A percentile compares a stretch with the other conserved stretches of the same genome.
Conservation (phyloP, 2,329 filamentous ascomycete species). For the Penicillium sp. region DNA sequence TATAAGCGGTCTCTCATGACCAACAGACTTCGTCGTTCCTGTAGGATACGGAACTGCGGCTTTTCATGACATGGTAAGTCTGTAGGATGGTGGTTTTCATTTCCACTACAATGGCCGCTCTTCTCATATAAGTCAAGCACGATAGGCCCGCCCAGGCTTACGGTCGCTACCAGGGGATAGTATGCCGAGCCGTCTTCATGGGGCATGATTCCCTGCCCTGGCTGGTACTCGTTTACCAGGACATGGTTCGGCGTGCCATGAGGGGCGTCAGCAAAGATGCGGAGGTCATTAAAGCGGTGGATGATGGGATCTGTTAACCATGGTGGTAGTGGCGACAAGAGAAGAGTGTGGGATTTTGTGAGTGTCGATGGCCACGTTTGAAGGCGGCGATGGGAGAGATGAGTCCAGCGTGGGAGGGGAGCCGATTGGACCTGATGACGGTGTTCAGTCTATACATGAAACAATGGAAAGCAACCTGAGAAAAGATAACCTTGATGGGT, state of each 20-base stretch:
- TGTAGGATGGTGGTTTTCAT: neutral
- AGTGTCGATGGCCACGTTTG: constrained; percentile 89
- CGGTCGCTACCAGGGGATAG: constrained; percentile 81
- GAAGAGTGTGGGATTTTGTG: constrained; percentile 69
- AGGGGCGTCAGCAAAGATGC: constrained; percentile 63
- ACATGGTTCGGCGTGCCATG: constrained; percentile 84
- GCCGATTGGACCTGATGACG: constrained; percentile 49
- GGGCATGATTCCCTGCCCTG: constrained; percentile 92
- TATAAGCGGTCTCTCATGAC: constrained; percentile 58
- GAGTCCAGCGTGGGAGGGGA: constrained; percentile 78
- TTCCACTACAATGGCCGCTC: constrained; percentile 27
- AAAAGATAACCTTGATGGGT: neutral
- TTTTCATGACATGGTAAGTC: neutral
- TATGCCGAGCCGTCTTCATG: constrained; percentile 93
- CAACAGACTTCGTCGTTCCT: constrained; percentile 75
- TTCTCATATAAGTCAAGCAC: constrained; percentile 75
- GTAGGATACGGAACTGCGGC: constrained; percentile 62
- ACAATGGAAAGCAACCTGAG: neutral
- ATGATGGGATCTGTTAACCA: constrained; percentile 75
- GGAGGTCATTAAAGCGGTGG: constrained; percentile 50
- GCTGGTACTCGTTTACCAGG: constrained; percentile 85
- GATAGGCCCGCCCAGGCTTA: constrained; percentile 75
- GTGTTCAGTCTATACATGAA: neutral
- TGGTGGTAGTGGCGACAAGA: constrained; percentile 67
- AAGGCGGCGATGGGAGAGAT: constrained; percentile 81